Percentiles rank a stretch among this genome's conserved stretches.
Conservation (phyloP, 371 early-diverging fungal species). For the Saksenaea oblongispora region DNA sequence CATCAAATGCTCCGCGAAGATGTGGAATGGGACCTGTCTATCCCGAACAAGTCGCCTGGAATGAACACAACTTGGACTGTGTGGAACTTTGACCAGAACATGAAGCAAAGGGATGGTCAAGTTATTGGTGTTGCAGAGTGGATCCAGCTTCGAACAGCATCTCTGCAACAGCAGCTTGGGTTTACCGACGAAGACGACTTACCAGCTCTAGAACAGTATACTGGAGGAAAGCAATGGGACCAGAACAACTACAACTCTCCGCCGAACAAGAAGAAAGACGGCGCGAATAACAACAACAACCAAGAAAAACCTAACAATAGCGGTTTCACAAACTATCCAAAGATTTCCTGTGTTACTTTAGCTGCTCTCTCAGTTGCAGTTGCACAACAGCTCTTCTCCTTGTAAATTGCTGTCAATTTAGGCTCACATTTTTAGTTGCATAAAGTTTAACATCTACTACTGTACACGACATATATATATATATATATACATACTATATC, state of each 20-base stretch:
- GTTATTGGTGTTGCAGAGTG: constrained; percentile 33
- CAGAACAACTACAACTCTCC: background rate
- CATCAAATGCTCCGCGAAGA: constrained; percentile 46
- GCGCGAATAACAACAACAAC: no score
- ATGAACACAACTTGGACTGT: constrained; percentile 37
- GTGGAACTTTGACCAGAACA: constrained; percentile 46
- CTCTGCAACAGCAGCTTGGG: constrained; percentile 31
- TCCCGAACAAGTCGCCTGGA: constrained; percentile 38
- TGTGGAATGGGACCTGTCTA: constrained; percentile 41
- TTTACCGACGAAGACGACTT: constrained; percentile 38
- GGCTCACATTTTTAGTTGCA: no score
- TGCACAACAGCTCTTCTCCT: background rate
- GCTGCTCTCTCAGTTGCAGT: background rate
- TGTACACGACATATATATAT: no score
- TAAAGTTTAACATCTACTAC: no score
- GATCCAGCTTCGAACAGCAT: constrained; percentile 24
- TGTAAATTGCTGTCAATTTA: background rate
- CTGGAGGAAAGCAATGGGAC: constrained; percentile 4
- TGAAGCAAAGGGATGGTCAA: constrained; percentile 31
- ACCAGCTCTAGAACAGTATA: constrained; percentile 27
- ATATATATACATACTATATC: no score
- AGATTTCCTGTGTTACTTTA: background rate
- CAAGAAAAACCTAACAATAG: background rate
- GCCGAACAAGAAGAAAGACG: background rate
- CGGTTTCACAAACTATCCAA: background rate